A percentile compares a stretch with the other conserved stretches of the same genome.
Evolutionary conservation across 177 flowering plant genomes (phyloP).

Genomic region (Vitis hybrid): DNA sequence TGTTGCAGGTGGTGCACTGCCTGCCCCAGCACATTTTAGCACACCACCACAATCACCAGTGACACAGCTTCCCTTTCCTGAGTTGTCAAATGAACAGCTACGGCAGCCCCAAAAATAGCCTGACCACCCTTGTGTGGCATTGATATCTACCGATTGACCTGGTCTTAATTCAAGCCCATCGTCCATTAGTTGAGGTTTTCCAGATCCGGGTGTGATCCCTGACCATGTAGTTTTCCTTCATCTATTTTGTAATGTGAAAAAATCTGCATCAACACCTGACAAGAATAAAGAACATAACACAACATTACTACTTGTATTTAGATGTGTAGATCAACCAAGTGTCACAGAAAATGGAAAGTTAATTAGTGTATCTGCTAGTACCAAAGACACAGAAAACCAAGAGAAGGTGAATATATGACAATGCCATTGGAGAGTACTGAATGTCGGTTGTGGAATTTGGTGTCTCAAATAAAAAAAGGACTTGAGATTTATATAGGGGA

Average conservation of each 20-base stretch:
- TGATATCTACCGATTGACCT: conserved; percentile 1
- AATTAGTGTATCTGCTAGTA: not conserved
- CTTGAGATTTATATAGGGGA: not conserved
- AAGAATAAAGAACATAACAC: not conserved
- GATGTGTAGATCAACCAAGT: no score
- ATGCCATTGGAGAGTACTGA: conserved; percentile 1
- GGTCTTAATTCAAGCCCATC: conserved; percentile 26
- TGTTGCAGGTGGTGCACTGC: conserved; percentile 31
- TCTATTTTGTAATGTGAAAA: conserved; percentile 23
- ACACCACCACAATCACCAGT: conserved; percentile 33
- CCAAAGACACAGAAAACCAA: conserved; percentile 1
- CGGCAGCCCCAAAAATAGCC: conserved; percentile 30
- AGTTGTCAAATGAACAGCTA: conserved; percentile 19
- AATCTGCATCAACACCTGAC: conserved; percentile 17
- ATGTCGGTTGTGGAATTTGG: not conserved
- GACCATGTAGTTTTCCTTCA: conserved; percentile 25
- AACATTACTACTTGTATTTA: no score
- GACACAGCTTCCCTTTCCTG: conserved; percentile 21
- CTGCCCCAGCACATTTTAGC: conserved; percentile 22
- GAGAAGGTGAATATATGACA: not conserved
- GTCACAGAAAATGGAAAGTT: not conserved
- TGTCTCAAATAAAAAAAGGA: not conserved
- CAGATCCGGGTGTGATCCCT: conserved; percentile 24
- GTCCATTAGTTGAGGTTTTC: conserved; percentile 15
- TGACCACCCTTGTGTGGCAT: conserved; percentile 23